Percentiles rank a stretch among this genome's conserved stretches.
Conservation (phyloP, 345 rosid species). For the Boechera retrofracta region DNA sequence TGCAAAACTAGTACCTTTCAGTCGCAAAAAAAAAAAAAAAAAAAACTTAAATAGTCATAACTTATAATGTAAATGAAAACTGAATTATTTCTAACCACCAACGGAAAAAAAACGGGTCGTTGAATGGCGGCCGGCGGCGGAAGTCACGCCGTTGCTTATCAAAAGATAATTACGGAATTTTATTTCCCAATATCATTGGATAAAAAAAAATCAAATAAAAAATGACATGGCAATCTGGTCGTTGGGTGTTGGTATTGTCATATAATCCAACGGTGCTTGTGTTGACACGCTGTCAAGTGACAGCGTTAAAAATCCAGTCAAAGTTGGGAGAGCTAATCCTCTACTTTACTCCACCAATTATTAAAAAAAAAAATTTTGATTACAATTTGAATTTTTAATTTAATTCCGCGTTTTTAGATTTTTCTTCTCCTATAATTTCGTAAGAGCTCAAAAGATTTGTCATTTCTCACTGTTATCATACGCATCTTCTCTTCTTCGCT, state of each 20-base stretch:
- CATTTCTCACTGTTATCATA: background rate
- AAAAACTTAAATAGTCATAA: too few relatives aligned
- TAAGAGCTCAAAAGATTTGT: conserved; percentile 13
- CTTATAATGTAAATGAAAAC: too few relatives aligned
- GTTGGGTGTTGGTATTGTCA: background rate
- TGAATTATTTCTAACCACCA: conserved; percentile 27
- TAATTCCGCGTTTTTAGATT: conserved; percentile 16
- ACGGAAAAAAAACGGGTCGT: conserved; percentile 15
- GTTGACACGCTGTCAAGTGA: conserved; percentile 16
- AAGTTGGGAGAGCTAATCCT: conserved; percentile 25
- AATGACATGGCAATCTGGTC: conserved; percentile 27
- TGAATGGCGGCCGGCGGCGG: conserved; percentile 42
- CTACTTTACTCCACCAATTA: conserved; percentile 17
- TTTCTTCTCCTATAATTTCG: background rate
- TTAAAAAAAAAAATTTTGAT: too few relatives aligned
- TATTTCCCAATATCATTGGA: background rate
- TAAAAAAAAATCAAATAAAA: background rate
- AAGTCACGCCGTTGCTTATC: conserved; percentile 32
- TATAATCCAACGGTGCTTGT: background rate
- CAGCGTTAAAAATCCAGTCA: conserved; percentile 37
- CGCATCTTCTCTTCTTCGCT: background rate
- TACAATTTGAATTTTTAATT: background rate
- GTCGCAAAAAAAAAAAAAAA: too few relatives aligned
- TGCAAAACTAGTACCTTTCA: too few relatives aligned
- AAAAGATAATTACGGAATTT: background rate